Conservation (phyloP, 148 eudicot species). For the Amaranthus hypochondriacus region DNA sequence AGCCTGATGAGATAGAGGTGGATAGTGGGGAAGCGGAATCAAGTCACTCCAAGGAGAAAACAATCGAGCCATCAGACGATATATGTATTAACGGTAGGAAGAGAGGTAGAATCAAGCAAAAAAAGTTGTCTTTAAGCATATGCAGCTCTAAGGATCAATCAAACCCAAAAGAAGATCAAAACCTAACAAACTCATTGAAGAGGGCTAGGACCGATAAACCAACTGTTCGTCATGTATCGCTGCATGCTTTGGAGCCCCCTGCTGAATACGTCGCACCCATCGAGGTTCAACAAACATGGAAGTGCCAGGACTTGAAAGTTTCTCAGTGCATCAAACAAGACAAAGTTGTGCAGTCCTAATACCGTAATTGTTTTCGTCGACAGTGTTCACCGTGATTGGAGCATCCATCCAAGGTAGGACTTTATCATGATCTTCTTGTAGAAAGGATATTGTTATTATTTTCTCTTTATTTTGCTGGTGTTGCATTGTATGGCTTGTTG, state of each 20-base stretch:
- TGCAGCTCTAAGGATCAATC: constrained; percentile 64
- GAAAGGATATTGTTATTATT: constrained; percentile 20
- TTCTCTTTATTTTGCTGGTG: constrained; percentile 23
- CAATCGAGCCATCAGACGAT: constrained; percentile 38
- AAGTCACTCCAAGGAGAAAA: constrained; percentile 36
- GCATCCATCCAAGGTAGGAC: constrained; percentile 38
- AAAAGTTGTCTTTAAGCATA: constrained; percentile 70
- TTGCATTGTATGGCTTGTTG: constrained; percentile 37
- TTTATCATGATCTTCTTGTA: constrained; percentile 36
- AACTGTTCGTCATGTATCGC: constrained; percentile 27
- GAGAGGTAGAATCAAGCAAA: constrained; percentile 82
- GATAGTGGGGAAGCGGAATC: constrained; percentile 43
- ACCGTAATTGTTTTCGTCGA: constrained; percentile 25
- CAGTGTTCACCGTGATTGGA: constrained; percentile 14
- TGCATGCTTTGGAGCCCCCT: constrained; percentile 34
- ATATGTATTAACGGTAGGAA: constrained; percentile 44
- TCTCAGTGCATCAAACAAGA: constrained; percentile 62
- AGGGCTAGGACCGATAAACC: constrained; percentile 33
- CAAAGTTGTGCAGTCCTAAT: constrained; percentile 63
- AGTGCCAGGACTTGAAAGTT: constrained; percentile 73
- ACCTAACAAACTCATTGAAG: constrained; percentile 29
- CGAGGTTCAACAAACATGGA: constrained; percentile 60
- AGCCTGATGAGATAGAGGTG: constrained; percentile 32
- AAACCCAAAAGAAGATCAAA: constrained; percentile 55
- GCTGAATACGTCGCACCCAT: constrained; percentile 31